Conservation (phyloP, 306 rosid species). For the Glycine tomentella region DNA sequence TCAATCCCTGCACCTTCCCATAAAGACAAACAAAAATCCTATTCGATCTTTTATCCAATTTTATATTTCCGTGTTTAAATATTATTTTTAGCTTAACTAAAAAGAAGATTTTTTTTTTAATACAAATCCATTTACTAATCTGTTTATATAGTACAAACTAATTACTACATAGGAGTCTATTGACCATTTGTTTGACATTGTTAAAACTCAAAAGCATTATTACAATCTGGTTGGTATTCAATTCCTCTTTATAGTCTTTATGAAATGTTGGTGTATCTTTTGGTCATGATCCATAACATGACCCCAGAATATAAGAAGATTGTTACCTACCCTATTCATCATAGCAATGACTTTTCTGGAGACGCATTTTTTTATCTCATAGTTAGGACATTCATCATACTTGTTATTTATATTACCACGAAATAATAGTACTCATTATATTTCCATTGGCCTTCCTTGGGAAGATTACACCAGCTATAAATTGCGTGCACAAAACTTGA, state of each 20-base stretch:
- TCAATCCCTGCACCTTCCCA: too few species aligned
- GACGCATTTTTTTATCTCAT: conserved; percentile 45
- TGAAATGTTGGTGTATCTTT: conserved; percentile 43
- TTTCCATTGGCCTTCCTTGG: too few species aligned
- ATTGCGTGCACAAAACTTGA: conserved; percentile 36
- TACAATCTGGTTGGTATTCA: conserved; percentile 39
- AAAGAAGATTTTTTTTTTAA: not conserved
- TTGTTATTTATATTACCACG: conserved; percentile 40
- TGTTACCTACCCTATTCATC: conserved; percentile 52
- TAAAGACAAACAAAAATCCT: not conserved
- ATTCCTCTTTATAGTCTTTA: conserved; percentile 37
- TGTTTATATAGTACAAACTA: too few species aligned
- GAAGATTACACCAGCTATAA: conserved; percentile 27
- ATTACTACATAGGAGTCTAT: not conserved
- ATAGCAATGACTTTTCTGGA: conserved; percentile 44
- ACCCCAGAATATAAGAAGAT: conserved; percentile 46
- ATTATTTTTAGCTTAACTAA: not conserved
- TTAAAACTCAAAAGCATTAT: conserved; percentile 43
- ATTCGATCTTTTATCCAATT: not conserved
- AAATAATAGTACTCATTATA: not conserved
- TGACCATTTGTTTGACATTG: conserved; percentile 34
- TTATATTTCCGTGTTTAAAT: not conserved
- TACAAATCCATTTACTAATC: conserved; percentile 11
- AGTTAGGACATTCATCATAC: conserved; percentile 54
- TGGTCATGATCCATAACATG: conserved; percentile 48